Evolutionary conservation across 2,329 filamentous ascomycete genomes (phyloP), one percentile per base, ranked within the genome.

Genomic region (Phialocephala sp.): DNA sequence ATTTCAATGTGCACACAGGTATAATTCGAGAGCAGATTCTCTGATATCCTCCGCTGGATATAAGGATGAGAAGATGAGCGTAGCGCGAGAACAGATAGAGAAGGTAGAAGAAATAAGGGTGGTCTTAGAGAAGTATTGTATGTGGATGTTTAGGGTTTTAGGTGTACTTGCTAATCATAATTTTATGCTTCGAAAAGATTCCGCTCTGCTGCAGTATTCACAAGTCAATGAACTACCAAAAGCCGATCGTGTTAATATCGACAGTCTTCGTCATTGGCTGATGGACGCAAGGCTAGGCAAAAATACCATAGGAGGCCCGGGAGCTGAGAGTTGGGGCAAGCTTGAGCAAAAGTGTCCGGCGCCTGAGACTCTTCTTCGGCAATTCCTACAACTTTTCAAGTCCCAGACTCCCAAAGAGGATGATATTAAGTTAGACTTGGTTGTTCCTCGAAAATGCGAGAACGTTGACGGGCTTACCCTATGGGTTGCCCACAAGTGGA

Each of bases 41-140:
- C 41, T 43, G 5, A 12, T 43, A 43, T 5, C 9, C 9, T 43
- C 41, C 41, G 41, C 9, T 12, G 5, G 18, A 4, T n/a, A 8
- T 4, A 43, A 12, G 18, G 41, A 43, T 12, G 9, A 12, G 4
- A 15, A 12, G n/a, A n/a, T n/a, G n/a, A n/a, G n/a, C n/a, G n/a
- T n/a, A 43, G n/a, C n/a, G n/a, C n/a, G n/a, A n/a, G n/a, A n/a
- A n/a, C 41, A 71, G 39, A 47, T 61, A n/a, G 37, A 57, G 2
- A 18, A 64, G n/a, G 43, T 71, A 8, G 52, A 56, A 43, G 39
- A 68, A 27, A 68, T 71, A 5, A 57, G 69, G 24, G 18, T 24
- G 0, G 63, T 71, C 0, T 32, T 71, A 2, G 64, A 71, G 18
- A 43, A 71, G 35, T 71, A 71, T 24, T 67, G 68, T 71, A 62